These are phyloP conservation scores for Tilletia walkeri DNA, from an alignment of 1,284 basidiomycete species.

Conservation along the genomic window DNA sequence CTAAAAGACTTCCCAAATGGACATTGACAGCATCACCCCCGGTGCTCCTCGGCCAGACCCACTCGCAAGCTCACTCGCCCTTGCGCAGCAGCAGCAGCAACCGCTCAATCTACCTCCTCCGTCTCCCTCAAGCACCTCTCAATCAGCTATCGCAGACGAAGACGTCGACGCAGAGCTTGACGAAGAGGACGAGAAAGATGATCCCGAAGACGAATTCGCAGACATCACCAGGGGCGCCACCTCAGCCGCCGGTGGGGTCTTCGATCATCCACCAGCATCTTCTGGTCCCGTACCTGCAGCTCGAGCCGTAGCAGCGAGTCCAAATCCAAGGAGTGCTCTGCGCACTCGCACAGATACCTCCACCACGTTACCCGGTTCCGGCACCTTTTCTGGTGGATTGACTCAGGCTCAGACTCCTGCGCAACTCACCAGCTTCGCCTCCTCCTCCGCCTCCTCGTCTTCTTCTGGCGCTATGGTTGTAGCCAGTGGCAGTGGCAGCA, in stretches of 20 bases:
- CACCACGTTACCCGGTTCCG: neutral
- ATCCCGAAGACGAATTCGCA: conserved; percentile 1
- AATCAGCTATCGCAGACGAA: conserved; percentile 36
- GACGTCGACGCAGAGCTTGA: conserved; percentile 7
- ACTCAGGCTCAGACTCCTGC: conserved; percentile 3
- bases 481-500: neutral
- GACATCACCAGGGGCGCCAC: conserved; percentile 8
- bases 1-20: neutral
- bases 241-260: conserved; percentile 7
- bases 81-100: neutral
- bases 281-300: conserved; percentile 8
- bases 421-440: neutral
- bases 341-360: conserved; percentile 4
- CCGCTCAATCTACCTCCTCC: conserved; percentile 11
- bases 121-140: conserved; percentile 30
- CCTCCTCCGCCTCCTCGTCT: neutral
- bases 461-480: neutral
- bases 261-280: conserved; percentile 1
- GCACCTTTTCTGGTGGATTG: conserved; percentile 11
- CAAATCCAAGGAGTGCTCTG: conserved; percentile 13
- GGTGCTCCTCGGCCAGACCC: neutral
- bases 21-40: conserved; percentile 1
- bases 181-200: neutral
- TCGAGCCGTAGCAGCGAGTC: conserved; percentile 12
- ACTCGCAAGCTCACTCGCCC: neutral